phyloP scores from a whole-genome alignment of 257 asterid species.

The Nicotiana benthamiana region DNA sequence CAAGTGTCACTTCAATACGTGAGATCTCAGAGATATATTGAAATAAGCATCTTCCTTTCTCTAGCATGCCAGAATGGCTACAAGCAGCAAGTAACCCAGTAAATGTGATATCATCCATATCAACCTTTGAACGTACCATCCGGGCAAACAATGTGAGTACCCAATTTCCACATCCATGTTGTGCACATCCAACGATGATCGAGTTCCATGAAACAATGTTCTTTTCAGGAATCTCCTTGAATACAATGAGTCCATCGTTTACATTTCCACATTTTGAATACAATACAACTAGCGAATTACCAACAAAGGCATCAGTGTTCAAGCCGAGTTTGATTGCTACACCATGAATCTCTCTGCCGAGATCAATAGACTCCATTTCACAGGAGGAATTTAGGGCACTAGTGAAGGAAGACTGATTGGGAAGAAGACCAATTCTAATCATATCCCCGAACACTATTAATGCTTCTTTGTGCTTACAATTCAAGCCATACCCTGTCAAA shows the following conservation, averaged over 20 bases:
- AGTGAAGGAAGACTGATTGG: slow-evolving; percentile 82
- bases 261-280: slow-evolving; percentile 58
- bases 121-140: slow-evolving; percentile 46
- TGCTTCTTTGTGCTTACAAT: slow-evolving; percentile 48
- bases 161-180: slow-evolving; percentile 66
- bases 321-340: slow-evolving; percentile 59
- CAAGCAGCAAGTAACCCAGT: slow-evolving; percentile 80
- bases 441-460: slow-evolving; percentile 42
- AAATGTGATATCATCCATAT: slow-evolving; percentile 76
- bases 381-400: slow-evolving; percentile 70
- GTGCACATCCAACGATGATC: slow-evolving; percentile 74
- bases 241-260: slow-evolving; percentile 42
- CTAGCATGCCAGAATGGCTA: slow-evolving; percentile 81
- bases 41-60: slow-evolving; percentile 54
- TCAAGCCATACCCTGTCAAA: slow-evolving; percentile 65
- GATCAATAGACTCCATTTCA: slow-evolving; percentile 47
- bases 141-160: slow-evolving; percentile 53
- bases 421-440: slow-evolving; percentile 50
- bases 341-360: slow-evolving; percentile 60
- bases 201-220: slow-evolving; percentile 89
- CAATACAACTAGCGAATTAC: slow-evolving; percentile 71
- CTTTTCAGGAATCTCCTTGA: slow-evolving; percentile 39
- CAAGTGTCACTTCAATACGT: slow-evolving; percentile 37
- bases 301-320: slow-evolving; percentile 49
- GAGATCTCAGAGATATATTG: slow-evolving; percentile 16